phyloP scores from a whole-genome alignment of 106 monocot genomes.

The Posidonia australis region DNA sequence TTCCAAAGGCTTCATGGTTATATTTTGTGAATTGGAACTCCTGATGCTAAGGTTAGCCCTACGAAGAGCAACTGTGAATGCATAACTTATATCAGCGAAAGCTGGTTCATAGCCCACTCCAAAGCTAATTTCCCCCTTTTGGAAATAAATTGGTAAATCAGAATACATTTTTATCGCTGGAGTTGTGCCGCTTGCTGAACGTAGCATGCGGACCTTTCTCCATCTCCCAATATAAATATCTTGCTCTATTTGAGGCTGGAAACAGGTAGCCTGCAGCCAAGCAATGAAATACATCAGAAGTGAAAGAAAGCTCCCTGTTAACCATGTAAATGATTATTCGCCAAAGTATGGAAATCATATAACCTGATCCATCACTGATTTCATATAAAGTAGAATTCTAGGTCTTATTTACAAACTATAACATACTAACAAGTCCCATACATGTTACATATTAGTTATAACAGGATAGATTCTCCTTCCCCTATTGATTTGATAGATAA shows the following conservation, averaged over 20 bases:
- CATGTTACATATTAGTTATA: too few relatives aligned
- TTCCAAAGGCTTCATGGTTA: conserved; percentile 7
- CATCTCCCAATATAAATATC: conserved; percentile 89
- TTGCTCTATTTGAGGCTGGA: conserved; percentile 89
- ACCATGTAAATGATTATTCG: background rate
- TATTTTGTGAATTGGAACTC: conserved; percentile 9
- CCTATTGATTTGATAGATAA: too few relatives aligned
- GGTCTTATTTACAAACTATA: too few relatives aligned
- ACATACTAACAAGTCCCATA: too few relatives aligned
- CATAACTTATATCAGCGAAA: conserved; percentile 97
- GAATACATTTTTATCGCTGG: conserved; percentile 86
- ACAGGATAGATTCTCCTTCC: too few relatives aligned
- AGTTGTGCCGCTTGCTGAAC: conserved; percentile 94
- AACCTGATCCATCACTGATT: too few relatives aligned
- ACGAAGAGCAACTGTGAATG: conserved; percentile 89
- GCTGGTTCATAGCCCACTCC: conserved; percentile 94
- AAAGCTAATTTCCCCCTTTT: conserved; percentile 78
- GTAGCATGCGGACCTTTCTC: conserved; percentile 81
- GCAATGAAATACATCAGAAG: background rate
- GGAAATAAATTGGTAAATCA: conserved; percentile 64
- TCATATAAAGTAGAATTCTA: too few relatives aligned
- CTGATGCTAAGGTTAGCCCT: conserved; percentile 70
- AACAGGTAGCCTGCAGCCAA: conserved; percentile 69
- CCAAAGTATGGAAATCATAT: too few relatives aligned
- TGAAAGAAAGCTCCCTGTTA: background rate